Conservation (phyloP, 805 yeast species). For the Metschnikowia kofuensis region DNA sequence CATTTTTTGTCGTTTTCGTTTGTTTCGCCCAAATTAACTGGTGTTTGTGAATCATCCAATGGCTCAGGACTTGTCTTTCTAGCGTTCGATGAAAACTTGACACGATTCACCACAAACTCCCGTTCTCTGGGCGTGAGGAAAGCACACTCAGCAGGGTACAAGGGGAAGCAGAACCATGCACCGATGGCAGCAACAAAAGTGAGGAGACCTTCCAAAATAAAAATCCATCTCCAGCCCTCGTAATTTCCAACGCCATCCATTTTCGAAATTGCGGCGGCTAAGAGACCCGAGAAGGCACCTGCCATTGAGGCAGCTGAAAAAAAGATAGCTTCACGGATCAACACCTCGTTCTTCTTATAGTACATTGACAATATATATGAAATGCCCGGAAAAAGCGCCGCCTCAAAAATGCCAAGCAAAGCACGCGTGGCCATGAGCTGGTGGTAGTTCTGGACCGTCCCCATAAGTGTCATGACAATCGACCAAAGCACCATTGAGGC, state of each 20-base stretch:
- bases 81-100: conserved; percentile 9
- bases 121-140: conserved; percentile 14
- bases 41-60: neutral
- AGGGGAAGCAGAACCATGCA: conserved; percentile 12
- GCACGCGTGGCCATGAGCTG: conserved; percentile 62
- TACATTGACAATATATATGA: conserved; percentile 67
- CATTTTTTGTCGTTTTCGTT: conserved; percentile 13
- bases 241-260: conserved; percentile 36
- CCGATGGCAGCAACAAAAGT: conserved; percentile 10
- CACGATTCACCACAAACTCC: conserved; percentile 10
- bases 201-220: conserved; percentile 17
- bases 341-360: conserved; percentile 63
- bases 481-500: conserved; percentile 60
- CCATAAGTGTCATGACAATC: conserved; percentile 61
- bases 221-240: conserved; percentile 20
- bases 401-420: conserved; percentile 64
- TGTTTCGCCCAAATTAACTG: conserved; percentile 13
- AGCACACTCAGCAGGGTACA: conserved; percentile 10
- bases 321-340: conserved; percentile 65
- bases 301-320: conserved; percentile 71
- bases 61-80: neutral
- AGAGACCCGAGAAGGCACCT: conserved; percentile 76
- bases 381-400: conserved; percentile 73
- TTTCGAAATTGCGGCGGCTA: conserved; percentile 62
- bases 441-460: conserved; percentile 57